These are phyloP conservation scores for Thinopyrum elongatum DNA, from an alignment of 176 grass and related monocot genomes.

Conservation along the genomic window DNA sequence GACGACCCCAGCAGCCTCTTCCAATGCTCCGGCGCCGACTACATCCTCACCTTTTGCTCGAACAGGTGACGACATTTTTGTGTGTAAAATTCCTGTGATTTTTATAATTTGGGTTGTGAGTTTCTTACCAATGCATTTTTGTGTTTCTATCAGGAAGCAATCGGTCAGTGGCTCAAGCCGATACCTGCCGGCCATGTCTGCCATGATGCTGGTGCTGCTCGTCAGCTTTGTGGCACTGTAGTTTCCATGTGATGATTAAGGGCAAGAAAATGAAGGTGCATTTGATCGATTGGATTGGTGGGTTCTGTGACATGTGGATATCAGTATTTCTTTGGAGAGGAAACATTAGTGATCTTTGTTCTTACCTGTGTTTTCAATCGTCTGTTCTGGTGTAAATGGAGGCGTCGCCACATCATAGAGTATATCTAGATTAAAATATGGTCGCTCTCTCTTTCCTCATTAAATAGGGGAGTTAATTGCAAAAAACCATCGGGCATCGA, in stretches of 20 bases:
- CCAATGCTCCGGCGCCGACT: constrained; percentile 38
- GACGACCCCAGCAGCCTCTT: constrained; percentile 48
- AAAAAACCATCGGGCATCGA: too few species aligned
- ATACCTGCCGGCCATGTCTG: constrained; percentile 11
- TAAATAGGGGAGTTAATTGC: too few species aligned
- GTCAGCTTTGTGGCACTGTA: not conserved
- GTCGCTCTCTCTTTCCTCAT: too few species aligned
- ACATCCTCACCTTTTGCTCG: constrained; percentile 49
- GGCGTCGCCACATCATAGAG: not conserved
- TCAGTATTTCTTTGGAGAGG: not conserved
- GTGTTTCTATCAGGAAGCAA: constrained; percentile 36
- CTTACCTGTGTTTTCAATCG: not conserved
- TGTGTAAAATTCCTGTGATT: not conserved
- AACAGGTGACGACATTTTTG: not conserved
- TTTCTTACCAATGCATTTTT: not conserved
- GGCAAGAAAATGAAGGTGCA: not conserved
- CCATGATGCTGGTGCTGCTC: constrained; percentile 33
- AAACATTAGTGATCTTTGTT: not conserved
- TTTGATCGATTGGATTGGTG: too few species aligned
- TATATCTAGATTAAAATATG: too few species aligned
- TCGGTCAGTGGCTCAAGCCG: constrained; percentile 29
- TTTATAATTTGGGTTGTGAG: not conserved
- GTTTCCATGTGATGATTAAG: not conserved
- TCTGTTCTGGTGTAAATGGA: not conserved
- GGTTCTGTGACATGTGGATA: not conserved